These are phyloP conservation scores for Ormosia semicastrata DNA, from an alignment of 306 rosid species.

Conservation along the genomic window DNA sequence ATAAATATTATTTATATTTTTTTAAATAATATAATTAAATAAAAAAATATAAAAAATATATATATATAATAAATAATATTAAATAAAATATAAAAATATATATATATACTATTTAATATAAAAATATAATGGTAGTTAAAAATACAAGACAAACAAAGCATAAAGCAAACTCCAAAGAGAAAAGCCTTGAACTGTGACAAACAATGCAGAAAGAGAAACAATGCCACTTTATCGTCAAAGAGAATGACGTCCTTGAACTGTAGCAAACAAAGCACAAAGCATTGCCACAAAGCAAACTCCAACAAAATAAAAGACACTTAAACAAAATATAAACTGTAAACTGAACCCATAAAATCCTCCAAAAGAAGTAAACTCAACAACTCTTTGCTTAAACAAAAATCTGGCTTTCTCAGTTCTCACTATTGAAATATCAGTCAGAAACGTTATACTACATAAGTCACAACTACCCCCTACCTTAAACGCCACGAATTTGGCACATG, in stretches of 20 bases:
- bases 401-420: slow-evolving; percentile 1
- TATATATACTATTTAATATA: too few relatives aligned
- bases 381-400: background rate
- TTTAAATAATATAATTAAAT: too few relatives aligned
- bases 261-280: background rate
- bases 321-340: background rate
- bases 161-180: too few relatives aligned
- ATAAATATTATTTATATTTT: too few relatives aligned
- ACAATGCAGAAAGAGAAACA: too few relatives aligned
- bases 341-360: background rate
- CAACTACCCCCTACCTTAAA: slow-evolving; percentile 42
- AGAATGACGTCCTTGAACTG: background rate
- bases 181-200: too few relatives aligned
- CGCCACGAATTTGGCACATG: slow-evolving; percentile 97
- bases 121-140: too few relatives aligned
- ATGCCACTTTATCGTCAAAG: background rate
- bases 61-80: too few relatives aligned
- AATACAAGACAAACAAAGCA: too few relatives aligned
- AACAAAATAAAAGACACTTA: background rate
- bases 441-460: background rate
- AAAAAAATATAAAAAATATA: too few relatives aligned
- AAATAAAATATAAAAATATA: too few relatives aligned
- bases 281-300: too few relatives aligned
- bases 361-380: background rate
- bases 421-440: background rate